Conservation (phyloP, 2,329 filamentous ascomycete species). For the Leptographium procerum region DNA sequence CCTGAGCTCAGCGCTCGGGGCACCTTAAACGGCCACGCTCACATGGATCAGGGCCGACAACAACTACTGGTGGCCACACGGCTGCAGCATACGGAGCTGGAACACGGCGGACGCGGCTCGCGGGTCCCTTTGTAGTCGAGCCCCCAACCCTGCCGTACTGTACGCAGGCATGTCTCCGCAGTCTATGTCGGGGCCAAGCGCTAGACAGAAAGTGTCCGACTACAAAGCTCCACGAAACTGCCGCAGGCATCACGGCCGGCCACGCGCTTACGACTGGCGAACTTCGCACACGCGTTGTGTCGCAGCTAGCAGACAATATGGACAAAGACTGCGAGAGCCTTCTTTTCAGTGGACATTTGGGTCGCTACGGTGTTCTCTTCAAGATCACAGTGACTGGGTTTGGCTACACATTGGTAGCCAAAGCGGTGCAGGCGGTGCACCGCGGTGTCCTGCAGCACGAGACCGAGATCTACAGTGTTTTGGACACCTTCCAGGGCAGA, state of each 20-base stretch:
- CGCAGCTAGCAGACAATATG: not conserved
- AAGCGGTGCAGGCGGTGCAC: not conserved
- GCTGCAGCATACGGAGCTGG: not conserved
- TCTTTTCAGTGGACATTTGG: not conserved
- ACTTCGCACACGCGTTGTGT: not conserved
- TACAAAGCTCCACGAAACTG: not conserved
- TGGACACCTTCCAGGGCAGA: not conserved
- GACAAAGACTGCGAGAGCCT: conserved; percentile 1
- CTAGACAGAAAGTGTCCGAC: conserved; percentile 7
- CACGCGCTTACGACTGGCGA: not conserved
- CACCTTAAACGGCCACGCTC: not conserved
- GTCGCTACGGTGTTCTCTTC: conserved; percentile 4
- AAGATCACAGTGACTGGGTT: not conserved
- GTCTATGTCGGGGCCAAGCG: not conserved
- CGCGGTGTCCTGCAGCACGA: not conserved
- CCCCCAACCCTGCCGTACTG: conserved; percentile 2
- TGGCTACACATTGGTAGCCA: conserved; percentile 7
- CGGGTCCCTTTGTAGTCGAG: not conserved
- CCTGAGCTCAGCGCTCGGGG: not conserved
- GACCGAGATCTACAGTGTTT: not conserved
- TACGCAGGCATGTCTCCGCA: conserved; percentile 4
- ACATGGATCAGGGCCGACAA: too few species aligned
- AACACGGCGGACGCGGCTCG: too few species aligned
- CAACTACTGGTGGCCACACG: not conserved
- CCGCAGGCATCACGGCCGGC: not conserved